phyloP scores from a whole-genome alignment of 208 protist genomes.

The Eutreptiella sp. region DNA sequence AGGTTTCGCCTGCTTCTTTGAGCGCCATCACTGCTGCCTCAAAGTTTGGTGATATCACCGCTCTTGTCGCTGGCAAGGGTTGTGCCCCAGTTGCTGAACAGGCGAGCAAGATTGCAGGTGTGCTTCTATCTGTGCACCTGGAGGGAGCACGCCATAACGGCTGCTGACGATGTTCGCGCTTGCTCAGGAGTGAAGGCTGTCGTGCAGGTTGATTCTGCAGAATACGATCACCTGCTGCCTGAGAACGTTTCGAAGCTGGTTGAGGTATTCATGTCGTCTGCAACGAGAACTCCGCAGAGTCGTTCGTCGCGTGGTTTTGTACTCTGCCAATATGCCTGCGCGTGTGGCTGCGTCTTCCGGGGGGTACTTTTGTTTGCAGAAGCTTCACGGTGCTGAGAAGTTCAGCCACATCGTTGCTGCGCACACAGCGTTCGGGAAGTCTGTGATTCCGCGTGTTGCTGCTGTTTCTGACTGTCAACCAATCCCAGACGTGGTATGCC shows the following conservation, averaged over 20 bases:
- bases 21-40: constrained; percentile 72
- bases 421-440: constrained; percentile 86
- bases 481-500: constrained; percentile 88
- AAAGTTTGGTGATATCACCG: constrained; percentile 62
- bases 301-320: background rate
- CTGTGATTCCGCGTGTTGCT: constrained; percentile 82
- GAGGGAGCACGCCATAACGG: constrained; percentile 15
- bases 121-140: background rate
- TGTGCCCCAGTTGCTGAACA: constrained; percentile 34
- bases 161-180: no score
- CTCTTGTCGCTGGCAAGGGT: constrained; percentile 62
- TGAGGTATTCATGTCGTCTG: constrained; percentile 40
- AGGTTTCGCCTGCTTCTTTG: constrained; percentile 64
- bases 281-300: background rate
- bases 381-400: no score
- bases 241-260: constrained; percentile 69
- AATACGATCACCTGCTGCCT: constrained; percentile 65
- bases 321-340: constrained; percentile 13
- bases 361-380: no score
- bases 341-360: constrained; percentile 9
- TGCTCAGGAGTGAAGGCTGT: constrained; percentile 76
- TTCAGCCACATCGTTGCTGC: constrained; percentile 88
- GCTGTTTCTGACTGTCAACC: constrained; percentile 74
- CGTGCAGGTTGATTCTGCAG: constrained; percentile 53
- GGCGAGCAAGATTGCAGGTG: constrained; percentile 55